Conservation (phyloP, 257 asterid genomes). For the Fraxinus quadrangulata region DNA sequence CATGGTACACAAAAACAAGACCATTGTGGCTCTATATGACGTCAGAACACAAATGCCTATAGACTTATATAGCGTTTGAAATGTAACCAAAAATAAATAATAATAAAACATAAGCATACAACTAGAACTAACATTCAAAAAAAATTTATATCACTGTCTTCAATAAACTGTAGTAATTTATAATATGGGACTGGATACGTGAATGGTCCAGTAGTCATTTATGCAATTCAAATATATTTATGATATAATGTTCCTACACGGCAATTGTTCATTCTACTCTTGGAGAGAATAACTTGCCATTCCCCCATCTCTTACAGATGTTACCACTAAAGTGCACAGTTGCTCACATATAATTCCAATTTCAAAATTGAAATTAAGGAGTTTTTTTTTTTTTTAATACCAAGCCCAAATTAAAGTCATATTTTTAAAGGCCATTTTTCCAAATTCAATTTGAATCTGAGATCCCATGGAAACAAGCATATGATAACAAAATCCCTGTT, state of each 20-base stretch:
- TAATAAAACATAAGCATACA: no score
- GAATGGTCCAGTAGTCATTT: neutral
- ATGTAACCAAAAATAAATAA: no score
- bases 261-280: neutral
- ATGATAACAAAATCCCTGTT: neutral
- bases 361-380: neutral
- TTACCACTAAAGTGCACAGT: neutral
- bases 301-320: neutral
- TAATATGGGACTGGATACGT: neutral
- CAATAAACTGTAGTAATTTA: neutral
- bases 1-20: slow-evolving; percentile 15
- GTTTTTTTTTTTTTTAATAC: neutral
- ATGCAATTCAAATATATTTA: neutral
- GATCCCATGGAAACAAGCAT: neutral
- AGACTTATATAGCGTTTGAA: no score
- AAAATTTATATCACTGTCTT: neutral
- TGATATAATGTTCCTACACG: neutral
- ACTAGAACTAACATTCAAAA: slow-evolving; percentile 1
- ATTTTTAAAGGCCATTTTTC: neutral
- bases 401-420: neutral
- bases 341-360: slow-evolving; percentile 1
- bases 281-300: neutral
- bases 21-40: no score
- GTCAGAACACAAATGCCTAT: no score
- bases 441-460: neutral